A percentile compares a stretch with the other conserved stretches of the same genome.
Conservation (phyloP, 192 early-diverging fungal species). For the Backusella morwellensis region DNA sequence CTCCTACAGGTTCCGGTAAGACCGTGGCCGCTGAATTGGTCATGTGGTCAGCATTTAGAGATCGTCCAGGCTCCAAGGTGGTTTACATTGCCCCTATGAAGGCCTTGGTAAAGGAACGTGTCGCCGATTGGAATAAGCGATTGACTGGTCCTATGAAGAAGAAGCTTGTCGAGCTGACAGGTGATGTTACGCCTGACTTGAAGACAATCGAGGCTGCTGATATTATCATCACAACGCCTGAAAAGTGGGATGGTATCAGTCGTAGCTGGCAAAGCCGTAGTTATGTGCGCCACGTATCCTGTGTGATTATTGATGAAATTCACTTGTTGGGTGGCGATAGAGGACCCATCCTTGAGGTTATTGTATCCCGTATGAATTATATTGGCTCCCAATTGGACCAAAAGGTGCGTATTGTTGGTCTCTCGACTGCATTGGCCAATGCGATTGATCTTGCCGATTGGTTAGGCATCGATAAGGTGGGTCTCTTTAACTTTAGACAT, state of each 20-base stretch:
- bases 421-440: conserved; percentile 96
- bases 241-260: conserved; percentile 98
- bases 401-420: conserved; percentile 88
- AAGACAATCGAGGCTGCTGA: conserved; percentile 84
- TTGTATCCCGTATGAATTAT: conserved; percentile 98
- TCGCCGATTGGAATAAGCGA: conserved; percentile 89
- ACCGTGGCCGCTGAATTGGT: conserved; percentile 96
- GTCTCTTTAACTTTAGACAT: conserved; percentile 96
- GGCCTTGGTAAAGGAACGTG: conserved; percentile 94
- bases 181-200: conserved; percentile 93
- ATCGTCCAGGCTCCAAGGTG: conserved; percentile 61
- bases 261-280: conserved; percentile 88
- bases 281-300: conserved; percentile 85
- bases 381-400: conserved; percentile 77
- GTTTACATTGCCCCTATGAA: conserved; percentile 99
- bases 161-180: conserved; percentile 91
- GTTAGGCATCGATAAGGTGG: conserved; percentile 84
- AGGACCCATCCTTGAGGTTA: conserved; percentile 96
- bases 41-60: conserved; percentile 75
- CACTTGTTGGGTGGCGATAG: conserved; percentile 96
- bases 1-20: conserved; percentile 98
- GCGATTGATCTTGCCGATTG: conserved; percentile 95
- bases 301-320: conserved; percentile 98
- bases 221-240: conserved; percentile 97
- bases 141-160: conserved; percentile 74